A percentile compares a stretch with the other conserved stretches of the same genome.
phyloP scores from a whole-genome alignment of 2,329 filamentous ascomycete species.

The Lachnellula cervina region DNA sequence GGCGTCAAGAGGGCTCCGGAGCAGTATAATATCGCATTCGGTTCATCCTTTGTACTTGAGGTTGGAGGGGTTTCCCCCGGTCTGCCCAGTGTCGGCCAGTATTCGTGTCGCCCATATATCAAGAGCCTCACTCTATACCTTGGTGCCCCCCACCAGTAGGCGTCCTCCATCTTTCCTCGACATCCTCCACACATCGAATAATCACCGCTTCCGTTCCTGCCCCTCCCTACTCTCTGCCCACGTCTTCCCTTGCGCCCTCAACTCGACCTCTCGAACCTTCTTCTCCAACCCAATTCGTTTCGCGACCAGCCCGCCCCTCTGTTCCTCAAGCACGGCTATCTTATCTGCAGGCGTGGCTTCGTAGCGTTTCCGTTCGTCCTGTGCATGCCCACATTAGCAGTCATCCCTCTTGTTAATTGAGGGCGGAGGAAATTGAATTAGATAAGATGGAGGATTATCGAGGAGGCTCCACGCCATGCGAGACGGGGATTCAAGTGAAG shows the following conservation, averaged over 20 bases:
- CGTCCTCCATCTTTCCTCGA: too few species aligned
- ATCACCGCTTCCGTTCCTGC: conserved; percentile 27
- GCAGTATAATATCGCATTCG: too few species aligned
- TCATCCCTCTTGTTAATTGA: neutral
- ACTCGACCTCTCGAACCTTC: conserved; percentile 49
- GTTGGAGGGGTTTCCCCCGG: too few species aligned
- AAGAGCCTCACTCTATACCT: too few species aligned
- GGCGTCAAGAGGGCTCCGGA: too few species aligned
- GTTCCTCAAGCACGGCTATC: conserved; percentile 48
- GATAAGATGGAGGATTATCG: neutral
- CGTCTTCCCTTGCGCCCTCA: conserved; percentile 36
- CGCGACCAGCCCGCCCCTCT: conserved; percentile 43
- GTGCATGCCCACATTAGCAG: neutral
- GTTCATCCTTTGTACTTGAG: too few species aligned
- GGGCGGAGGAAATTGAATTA: neutral
- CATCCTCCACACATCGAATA: too few species aligned
- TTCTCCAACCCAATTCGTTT: conserved; percentile 50
- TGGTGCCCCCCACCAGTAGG: too few species aligned
- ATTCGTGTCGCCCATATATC: too few species aligned
- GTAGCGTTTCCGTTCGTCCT: conserved; percentile 42
- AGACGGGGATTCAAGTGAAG: neutral
- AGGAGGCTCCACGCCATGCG: conserved; percentile 9
- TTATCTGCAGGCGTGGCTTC: conserved; percentile 49
- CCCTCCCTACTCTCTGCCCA: conserved; percentile 33
- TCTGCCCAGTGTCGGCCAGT: too few species aligned